Percentiles rank a stretch among this genome's conserved stretches.
Conservation (phyloP, 208 protist species). For the Trichomonas tenax region DNA sequence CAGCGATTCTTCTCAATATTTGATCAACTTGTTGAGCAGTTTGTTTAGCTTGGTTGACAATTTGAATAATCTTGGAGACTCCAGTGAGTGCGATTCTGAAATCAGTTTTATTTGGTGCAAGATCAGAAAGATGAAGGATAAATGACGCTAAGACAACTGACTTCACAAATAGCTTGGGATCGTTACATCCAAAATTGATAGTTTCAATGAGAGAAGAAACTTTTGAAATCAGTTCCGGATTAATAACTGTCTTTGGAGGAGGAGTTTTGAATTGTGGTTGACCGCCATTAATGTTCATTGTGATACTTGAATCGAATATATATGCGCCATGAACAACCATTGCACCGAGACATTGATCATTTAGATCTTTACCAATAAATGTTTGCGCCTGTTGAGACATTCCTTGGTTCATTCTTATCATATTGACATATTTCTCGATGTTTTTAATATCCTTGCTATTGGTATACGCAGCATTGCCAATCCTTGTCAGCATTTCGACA, state of each 20-base stretch:
- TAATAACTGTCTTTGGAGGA: neutral
- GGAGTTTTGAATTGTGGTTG: neutral
- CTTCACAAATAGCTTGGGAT: neutral
- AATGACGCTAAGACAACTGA: too few species aligned
- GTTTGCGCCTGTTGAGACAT: neutral
- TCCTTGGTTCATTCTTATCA: neutral
- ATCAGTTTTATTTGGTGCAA: too few species aligned
- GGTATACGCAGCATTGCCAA: neutral
- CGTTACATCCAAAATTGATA: neutral
- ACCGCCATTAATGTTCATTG: too few species aligned
- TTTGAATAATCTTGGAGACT: too few species aligned
- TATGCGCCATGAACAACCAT: neutral
- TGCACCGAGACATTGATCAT: neutral
- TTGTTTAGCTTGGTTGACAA: too few species aligned
- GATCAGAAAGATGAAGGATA: too few species aligned
- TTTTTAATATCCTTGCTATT: neutral
- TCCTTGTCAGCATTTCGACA: neutral
- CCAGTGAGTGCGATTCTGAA: too few species aligned
- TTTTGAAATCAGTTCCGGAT: neutral
- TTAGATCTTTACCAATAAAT: neutral
- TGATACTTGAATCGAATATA: neutral
- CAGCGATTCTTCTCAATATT: too few species aligned
- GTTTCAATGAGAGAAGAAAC: neutral
- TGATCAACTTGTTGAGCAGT: too few species aligned
- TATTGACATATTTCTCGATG: neutral